Base-by-base conservation (phyloP, 139 green algal genomes). In the Coelastrella sp. region DNA sequence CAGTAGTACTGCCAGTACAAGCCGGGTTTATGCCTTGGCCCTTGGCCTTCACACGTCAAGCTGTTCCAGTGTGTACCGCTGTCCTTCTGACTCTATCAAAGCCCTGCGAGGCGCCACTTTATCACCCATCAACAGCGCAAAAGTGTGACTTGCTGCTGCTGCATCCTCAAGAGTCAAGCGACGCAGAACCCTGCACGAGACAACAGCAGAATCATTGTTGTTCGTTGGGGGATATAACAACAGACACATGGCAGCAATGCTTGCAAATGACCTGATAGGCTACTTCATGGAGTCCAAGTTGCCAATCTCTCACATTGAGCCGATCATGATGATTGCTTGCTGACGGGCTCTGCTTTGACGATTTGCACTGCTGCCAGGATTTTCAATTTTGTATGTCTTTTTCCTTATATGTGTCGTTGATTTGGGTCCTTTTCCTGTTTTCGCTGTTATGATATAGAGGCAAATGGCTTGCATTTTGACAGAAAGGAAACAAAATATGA, bases 71-170 rank as follows among this genome's bases (percentile, higher is more conserved):
- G n/a, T 78, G 72, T 91, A 91, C 0, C 75, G 25, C 27, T 66
- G 68, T 49, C 90, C 82, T 56, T 94, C 78, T 27, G 87, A 72
- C 82, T 94, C 91, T 12, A 95, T 94, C 8, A 95, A 88, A 56
- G 90, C 83, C n/a, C 91, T 87, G 20, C 93, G 89, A 24, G 93
- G 93, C 8, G 78, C 93, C 49, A 96, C 94, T 27, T 94, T 92
- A 82, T 87, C 85, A 4, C 98, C 98, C 98, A 99, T 99, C 58
- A 99, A 96, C 87, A 98, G 63, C 6, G 84, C 93, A 74, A 99
- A 96, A 65, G 96, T 95, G 78, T 96, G 90, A 88, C 91, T 95
- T 14, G 98, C 97, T 76, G 96, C 95, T 8, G 92, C 96, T n/a
- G 94, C 96, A 92, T 99, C 98, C 4, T 93, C 84, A n/a, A 95